Evolutionary conservation across 495 filamentous ascomycete species (phyloP), one percentile per base, ranked within the genome.

Genomic region (Aspergillus sclerotioniger): DNA sequence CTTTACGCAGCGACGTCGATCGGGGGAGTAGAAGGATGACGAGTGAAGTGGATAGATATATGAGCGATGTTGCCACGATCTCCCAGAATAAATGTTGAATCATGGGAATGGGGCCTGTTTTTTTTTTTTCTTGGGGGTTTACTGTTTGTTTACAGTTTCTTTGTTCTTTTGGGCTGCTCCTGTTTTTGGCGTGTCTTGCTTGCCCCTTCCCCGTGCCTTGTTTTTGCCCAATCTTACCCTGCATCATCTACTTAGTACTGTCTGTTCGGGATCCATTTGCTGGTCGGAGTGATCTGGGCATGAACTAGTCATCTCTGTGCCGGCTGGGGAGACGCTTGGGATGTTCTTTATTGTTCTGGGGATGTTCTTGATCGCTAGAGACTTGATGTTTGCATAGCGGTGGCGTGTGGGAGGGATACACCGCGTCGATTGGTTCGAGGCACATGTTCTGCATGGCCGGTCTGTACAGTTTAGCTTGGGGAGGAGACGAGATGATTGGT

Each of bases 1-100:
- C 72, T 90, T 94, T 60, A 96, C 90, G 49, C 82, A 85, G 74
- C 84, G 86, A 61, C 83, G 78, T 70, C 53, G 65, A 67, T 55
- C 53, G 10, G 62, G 67, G n/a, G 58, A 50, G 53, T 55, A 29
- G 10, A 28, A 10, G 21, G 19, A 37, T 33, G 19, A 20, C 53
- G 21, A 57, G 19, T 31, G 49, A 37, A 15, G 20, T 46, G 41
- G 31, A 39, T 50, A 47, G 31, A 39, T 50, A 47, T 47, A 65
- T 60, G 55, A 57, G 41, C 47, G 20, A 58, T 60, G 53, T 32
- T 44, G 51, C 29, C 39, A 59, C 41, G 54, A 60, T 45, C 28
- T 50, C 33, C 5, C 32, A 12, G 6, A 3, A 41, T 41, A 6
- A 41, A 41, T 15, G 37, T n/a, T n/a, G 37, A 41, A 15, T 41